phyloP scores from a whole-genome alignment of 257 asterid species.

The Lycium ferocissimum region DNA sequence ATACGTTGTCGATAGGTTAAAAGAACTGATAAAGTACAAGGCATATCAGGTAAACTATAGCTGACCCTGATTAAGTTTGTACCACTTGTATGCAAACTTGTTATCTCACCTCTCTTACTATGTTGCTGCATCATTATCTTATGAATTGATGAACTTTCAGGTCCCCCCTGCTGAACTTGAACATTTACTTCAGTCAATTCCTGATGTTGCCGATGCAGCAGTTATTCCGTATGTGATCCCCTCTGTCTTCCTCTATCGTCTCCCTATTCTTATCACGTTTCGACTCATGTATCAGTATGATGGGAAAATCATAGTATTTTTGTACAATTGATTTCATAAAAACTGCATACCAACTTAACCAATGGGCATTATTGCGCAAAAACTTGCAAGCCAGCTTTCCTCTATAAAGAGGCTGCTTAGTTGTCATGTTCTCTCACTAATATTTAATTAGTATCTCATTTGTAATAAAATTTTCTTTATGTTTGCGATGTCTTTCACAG shows the following conservation, averaged over 20 bases:
- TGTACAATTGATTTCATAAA: background rate
- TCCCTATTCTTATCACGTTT: background rate
- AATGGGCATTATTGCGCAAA: background rate
- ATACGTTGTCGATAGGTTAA: slow-evolving; percentile 82
- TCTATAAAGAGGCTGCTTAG: background rate
- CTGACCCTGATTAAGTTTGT: background rate
- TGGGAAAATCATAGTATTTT: background rate
- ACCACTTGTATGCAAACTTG: background rate
- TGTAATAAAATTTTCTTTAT: background rate
- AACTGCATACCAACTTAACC: background rate
- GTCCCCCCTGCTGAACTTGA: slow-evolving; percentile 97
- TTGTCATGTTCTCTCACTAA: background rate
- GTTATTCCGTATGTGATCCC: slow-evolving; percentile 79
- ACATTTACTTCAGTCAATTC: slow-evolving; percentile 80
- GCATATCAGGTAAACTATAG: slow-evolving; percentile 74
- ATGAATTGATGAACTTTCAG: slow-evolving; percentile 49
- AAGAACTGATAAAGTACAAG: slow-evolving; percentile 90
- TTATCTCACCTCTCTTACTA: background rate
- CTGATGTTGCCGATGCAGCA: slow-evolving; percentile 90
- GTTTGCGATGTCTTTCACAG: background rate
- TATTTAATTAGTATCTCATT: background rate
- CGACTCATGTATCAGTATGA: background rate
- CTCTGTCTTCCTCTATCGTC: background rate
- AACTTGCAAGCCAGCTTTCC: background rate
- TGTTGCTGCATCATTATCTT: slow-evolving; percentile 14